A percentile compares a stretch with the other conserved stretches of the same genome.
These are phyloP conservation scores for Ustilago loliicola DNA, from an alignment of 1,284 basidiomycete species.

Conservation along the genomic window DNA sequence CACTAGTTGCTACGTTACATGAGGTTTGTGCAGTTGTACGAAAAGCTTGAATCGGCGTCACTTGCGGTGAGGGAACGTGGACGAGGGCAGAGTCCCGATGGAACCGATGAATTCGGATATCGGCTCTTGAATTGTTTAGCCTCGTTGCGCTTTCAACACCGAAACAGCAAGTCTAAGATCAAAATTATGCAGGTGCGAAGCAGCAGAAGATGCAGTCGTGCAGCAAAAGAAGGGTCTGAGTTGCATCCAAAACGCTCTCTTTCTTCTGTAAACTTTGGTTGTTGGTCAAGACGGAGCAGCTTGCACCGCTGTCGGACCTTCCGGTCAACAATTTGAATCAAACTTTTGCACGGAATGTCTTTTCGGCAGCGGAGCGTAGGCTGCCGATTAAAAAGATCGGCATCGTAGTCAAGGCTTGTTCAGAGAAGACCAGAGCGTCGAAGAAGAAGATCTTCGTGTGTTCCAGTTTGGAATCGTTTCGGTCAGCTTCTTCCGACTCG, in stretches of 20 bases:
- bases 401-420: background rate
- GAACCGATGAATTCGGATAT: too few relatives aligned
- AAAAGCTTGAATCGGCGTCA: too few relatives aligned
- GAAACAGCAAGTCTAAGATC: background rate
- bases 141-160: conserved; percentile 15
- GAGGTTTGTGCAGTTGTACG: too few relatives aligned
- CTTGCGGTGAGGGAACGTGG: too few relatives aligned
- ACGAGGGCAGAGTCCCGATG: too few relatives aligned
- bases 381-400: background rate
- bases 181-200: conserved; percentile 10
- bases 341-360: background rate
- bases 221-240: conserved; percentile 27
- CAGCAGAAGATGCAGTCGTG: conserved; percentile 17
- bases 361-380: conserved; percentile 4
- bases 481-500: background rate
- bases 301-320: conserved; percentile 11
- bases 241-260: conserved; percentile 7
- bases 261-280: background rate
- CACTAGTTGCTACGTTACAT: too few relatives aligned
- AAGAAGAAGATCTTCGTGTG: background rate
- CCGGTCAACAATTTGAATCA: conserved; percentile 1
- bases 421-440: background rate
- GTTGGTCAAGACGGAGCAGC: conserved; percentile 1
- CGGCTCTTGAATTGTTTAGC: too few relatives aligned
- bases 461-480: background rate